Conservation (phyloP, 495 filamentous ascomycete genomes). For the Emericellopsis terricola region DNA sequence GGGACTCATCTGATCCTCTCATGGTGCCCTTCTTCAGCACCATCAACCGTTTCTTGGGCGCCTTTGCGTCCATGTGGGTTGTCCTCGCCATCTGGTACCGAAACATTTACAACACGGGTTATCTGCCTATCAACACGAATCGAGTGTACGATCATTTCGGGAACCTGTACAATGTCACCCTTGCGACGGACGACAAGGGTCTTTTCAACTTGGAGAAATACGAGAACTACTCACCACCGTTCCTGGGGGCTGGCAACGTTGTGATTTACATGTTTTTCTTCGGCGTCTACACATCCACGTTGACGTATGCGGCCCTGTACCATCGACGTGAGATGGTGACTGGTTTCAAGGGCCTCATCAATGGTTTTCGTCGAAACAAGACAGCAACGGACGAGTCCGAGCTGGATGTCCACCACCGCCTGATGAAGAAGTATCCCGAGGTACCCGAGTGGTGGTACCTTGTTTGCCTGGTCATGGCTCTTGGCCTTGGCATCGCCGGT, state of each 20-base stretch:
- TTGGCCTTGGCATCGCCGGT: slow-evolving; percentile 14
- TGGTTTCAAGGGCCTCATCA: slow-evolving; percentile 14
- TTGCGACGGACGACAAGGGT: slow-evolving; percentile 11
- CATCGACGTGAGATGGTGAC: slow-evolving; percentile 17
- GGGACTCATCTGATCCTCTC: slow-evolving; percentile 14
- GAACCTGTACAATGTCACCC: slow-evolving; percentile 13
- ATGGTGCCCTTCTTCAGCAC: slow-evolving; percentile 21
- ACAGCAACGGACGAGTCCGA: slow-evolving; percentile 6
- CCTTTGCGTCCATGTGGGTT: slow-evolving; percentile 8
- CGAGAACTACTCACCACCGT: slow-evolving; percentile 18
- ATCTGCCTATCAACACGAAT: slow-evolving; percentile 19
- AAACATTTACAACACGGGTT: slow-evolving; percentile 16
- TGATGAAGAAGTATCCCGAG: slow-evolving; percentile 18
- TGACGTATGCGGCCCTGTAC: slow-evolving; percentile 16
- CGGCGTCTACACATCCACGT: slow-evolving; percentile 17
- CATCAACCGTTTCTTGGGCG: slow-evolving; percentile 17
- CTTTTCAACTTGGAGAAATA: slow-evolving; percentile 16
- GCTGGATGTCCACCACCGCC: slow-evolving; percentile 17
- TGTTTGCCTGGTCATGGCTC: slow-evolving; percentile 10
- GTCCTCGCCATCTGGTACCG: slow-evolving; percentile 16
- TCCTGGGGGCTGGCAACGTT: slow-evolving; percentile 14
- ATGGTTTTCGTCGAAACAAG: slow-evolving; percentile 11
- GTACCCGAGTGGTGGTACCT: slow-evolving; percentile 21
- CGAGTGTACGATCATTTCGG: slow-evolving; percentile 16
- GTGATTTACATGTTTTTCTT: slow-evolving; percentile 18